Conservation (phyloP, 495 filamentous ascomycete genomes). For the Glonium stellatum region DNA sequence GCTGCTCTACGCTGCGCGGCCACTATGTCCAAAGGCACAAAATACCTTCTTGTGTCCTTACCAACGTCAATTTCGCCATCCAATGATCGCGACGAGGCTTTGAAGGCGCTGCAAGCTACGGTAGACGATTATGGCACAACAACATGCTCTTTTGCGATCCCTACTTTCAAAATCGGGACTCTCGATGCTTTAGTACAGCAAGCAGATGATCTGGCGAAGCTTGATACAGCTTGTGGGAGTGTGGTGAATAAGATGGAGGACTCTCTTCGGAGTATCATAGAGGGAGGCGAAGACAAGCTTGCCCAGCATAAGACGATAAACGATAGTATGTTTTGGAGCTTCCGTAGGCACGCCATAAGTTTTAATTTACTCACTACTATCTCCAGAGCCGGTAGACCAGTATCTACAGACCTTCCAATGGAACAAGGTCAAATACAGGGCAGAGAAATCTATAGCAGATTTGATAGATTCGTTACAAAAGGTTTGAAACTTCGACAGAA, state of each 20-base stretch:
- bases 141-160: conserved; percentile 71
- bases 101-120: conserved; percentile 61
- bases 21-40: conserved; percentile 54
- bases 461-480: conserved; percentile 81
- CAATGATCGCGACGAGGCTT: conserved; percentile 71
- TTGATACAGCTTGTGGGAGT: conserved; percentile 67
- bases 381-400: conserved; percentile 81
- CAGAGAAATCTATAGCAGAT: conserved; percentile 79
- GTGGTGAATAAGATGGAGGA: conserved; percentile 86
- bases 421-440: conserved; percentile 95
- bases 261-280: conserved; percentile 69
- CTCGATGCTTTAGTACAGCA: conserved; percentile 94
- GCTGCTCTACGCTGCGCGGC: neutral
- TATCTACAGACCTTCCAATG: conserved; percentile 84
- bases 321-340: conserved; percentile 62
- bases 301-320: conserved; percentile 88
- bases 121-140: conserved; percentile 70
- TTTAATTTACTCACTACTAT: conserved; percentile 8
- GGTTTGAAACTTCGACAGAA: conserved; percentile 39
- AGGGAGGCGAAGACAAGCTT: conserved; percentile 74
- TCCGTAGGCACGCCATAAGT: neutral
- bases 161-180: conserved; percentile 95
- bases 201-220: conserved; percentile 88
- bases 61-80: conserved; percentile 66
- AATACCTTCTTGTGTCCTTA: conserved; percentile 60